These are phyloP conservation scores for Alnus glutinosa DNA, from an alignment of 306 rosid genomes.

Conservation along the genomic window DNA sequence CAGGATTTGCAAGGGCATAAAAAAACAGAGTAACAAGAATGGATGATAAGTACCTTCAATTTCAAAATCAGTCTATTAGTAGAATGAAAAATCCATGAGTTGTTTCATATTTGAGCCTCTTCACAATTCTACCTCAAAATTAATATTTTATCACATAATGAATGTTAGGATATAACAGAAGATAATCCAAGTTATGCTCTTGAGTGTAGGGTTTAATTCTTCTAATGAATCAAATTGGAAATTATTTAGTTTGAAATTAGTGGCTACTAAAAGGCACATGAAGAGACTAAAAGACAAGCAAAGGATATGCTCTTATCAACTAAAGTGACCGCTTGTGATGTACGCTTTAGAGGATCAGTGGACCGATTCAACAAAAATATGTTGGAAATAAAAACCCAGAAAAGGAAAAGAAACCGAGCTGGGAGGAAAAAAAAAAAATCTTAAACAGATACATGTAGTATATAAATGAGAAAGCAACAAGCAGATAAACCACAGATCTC, in stretches of 20 bases:
- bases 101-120: conserved; percentile 5
- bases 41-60: neutral
- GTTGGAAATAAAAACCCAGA: conserved; percentile 10
- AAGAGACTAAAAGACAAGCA: conserved; percentile 14
- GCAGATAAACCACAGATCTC: conserved; percentile 56
- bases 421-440: conserved; percentile 15
- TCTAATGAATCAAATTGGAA: conserved; percentile 3
- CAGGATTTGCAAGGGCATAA: neutral
- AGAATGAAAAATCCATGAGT: neutral
- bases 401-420: conserved; percentile 17
- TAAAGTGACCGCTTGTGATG: conserved; percentile 10
- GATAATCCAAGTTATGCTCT: neutral
- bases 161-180: neutral
- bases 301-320: conserved; percentile 17
- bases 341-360: conserved; percentile 5
- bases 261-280: conserved; percentile 14
- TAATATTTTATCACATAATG: neutral
- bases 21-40: neutral
- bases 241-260: conserved; percentile 18
- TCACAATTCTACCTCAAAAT: neutral
- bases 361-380: conserved; percentile 2
- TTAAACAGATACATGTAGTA: conserved; percentile 18
- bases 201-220: neutral
- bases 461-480: conserved; percentile 40
- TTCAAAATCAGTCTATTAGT: neutral